phyloP scores from a whole-genome alignment of 2,329 filamentous ascomycete species.

The Pseudocercospora crystallina region DNA sequence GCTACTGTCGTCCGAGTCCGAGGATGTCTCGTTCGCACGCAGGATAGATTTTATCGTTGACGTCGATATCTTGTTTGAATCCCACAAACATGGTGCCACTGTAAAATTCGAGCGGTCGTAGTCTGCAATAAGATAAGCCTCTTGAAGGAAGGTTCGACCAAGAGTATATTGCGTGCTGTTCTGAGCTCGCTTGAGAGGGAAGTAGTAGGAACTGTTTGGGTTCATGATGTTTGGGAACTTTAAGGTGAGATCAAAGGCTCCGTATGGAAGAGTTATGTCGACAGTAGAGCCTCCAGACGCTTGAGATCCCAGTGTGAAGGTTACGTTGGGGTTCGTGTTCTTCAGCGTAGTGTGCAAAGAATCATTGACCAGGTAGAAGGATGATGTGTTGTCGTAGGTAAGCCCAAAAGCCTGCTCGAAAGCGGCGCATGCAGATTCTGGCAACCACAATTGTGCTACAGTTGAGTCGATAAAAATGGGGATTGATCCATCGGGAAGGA shows the following conservation, averaged over 20 bases:
- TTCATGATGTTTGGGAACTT: slow-evolving; percentile 32
- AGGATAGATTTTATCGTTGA: slow-evolving; percentile 32
- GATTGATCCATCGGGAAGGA: slow-evolving; percentile 32
- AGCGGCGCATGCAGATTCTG: slow-evolving; percentile 41
- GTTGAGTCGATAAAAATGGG: slow-evolving; percentile 62
- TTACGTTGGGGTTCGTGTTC: slow-evolving; percentile 32
- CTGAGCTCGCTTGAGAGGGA: slow-evolving; percentile 35
- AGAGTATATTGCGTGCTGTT: slow-evolving; percentile 39
- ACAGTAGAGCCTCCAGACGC: slow-evolving; percentile 28
- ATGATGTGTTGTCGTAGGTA: slow-evolving; percentile 30
- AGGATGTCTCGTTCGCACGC: slow-evolving; percentile 24
- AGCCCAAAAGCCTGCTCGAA: slow-evolving; percentile 40
- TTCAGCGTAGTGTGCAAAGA: slow-evolving; percentile 30
- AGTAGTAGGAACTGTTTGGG: slow-evolving; percentile 33
- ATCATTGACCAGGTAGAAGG: slow-evolving; percentile 38
- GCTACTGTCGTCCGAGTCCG: slow-evolving; percentile 22
- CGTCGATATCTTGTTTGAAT: slow-evolving; percentile 23
- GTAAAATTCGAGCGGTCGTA: slow-evolving; percentile 39
- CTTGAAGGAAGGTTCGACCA: slow-evolving; percentile 39
- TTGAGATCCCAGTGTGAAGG: slow-evolving; percentile 34
- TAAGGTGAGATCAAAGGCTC: slow-evolving; percentile 36
- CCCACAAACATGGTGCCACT: slow-evolving; percentile 37
- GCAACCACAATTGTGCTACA: slow-evolving; percentile 65
- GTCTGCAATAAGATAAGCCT: slow-evolving; percentile 40
- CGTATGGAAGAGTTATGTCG: slow-evolving; percentile 38